Conservation (phyloP, 441 rosid genomes). For the Populus hybrid region DNA sequence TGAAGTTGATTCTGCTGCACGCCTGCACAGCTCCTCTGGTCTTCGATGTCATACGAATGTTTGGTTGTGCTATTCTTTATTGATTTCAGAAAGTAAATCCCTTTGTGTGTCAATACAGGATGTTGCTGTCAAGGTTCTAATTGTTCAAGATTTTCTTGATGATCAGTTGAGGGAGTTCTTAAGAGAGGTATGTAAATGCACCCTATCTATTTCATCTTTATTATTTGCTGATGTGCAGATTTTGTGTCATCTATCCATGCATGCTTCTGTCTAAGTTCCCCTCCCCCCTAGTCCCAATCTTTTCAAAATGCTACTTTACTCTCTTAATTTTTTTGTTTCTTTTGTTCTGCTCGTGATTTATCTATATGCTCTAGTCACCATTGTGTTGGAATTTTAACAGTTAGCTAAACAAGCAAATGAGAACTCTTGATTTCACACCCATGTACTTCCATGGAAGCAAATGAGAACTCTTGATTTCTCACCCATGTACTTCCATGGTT, state of each 20-base stretch:
- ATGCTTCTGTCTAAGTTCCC: neutral
- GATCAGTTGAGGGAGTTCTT: slow-evolving; percentile 86
- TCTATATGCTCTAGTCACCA: neutral
- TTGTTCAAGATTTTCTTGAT: slow-evolving; percentile 82
- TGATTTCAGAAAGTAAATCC: neutral
- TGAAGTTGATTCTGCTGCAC: neutral
- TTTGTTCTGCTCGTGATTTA: neutral
- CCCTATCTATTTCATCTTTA: neutral
- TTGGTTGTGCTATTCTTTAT: neutral
- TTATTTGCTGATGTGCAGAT: neutral
- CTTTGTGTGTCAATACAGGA: slow-evolving; percentile 47
- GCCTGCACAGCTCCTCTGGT: neutral
- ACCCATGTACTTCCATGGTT: neutral
- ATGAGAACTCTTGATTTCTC: neutral
- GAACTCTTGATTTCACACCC: neutral
- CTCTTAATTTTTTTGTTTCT: neutral
- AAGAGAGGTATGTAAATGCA: slow-evolving; percentile 63
- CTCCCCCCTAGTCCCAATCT: neutral
- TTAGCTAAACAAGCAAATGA: neutral
- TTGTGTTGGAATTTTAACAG: neutral
- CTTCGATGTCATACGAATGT: neutral
- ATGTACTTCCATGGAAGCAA: no score
- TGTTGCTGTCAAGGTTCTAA: slow-evolving; percentile 88
- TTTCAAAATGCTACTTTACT: neutral
- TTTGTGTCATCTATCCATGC: neutral